Percentiles rank a stretch among this genome's conserved stretches.
Evolutionary conservation across 2,329 filamentous ascomycete genomes (phyloP).

Genomic region (Colletotrichum magnum): DNA sequence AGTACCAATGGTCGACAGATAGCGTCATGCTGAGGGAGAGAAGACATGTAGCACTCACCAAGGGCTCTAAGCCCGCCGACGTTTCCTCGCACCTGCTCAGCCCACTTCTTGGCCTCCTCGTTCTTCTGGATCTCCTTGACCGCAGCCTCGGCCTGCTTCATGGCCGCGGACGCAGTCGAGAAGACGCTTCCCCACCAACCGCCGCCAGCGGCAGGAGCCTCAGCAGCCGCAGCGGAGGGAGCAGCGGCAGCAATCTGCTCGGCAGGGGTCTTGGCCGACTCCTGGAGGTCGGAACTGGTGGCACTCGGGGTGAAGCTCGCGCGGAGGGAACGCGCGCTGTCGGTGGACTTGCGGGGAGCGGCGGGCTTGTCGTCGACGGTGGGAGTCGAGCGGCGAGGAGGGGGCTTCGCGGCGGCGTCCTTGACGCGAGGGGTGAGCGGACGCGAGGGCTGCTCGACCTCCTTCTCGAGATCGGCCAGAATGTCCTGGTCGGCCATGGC

Average conservation of each 20-base stretch:
- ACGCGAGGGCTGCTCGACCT: conserved; percentile 73
- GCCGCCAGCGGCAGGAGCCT: conserved; percentile 64
- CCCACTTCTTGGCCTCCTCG: conserved; percentile 96
- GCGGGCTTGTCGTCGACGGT: conserved; percentile 75
- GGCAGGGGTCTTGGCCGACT: conserved; percentile 66
- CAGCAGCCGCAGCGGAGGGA: conserved; percentile 63
- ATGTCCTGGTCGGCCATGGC: conserved; percentile 76
- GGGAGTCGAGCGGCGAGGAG: conserved; percentile 66
- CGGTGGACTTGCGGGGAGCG: conserved; percentile 78
- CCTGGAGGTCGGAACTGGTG: conserved; percentile 73
- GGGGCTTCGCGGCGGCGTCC: conserved; percentile 61
- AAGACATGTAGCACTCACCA: conserved; percentile 65
- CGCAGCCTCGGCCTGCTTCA: conserved; percentile 92
- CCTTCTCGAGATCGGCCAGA: conserved; percentile 86
- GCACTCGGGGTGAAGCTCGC: conserved; percentile 79
- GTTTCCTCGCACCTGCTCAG: conserved; percentile 92
- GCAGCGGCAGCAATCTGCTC: conserved; percentile 54
- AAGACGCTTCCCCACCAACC: conserved; percentile 93
- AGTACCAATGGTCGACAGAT: conserved; percentile 2
- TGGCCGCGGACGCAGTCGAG: conserved; percentile 85
- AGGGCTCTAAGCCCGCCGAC: conserved; percentile 83
- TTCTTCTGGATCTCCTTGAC: conserved; percentile 97
- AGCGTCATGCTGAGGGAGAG: neutral
- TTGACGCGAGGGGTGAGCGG: conserved; percentile 86
- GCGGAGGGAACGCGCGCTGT: conserved; percentile 80